phyloP scores from a whole-genome alignment of 108 stramenopile species.

The Cyclotella baltica region DNA sequence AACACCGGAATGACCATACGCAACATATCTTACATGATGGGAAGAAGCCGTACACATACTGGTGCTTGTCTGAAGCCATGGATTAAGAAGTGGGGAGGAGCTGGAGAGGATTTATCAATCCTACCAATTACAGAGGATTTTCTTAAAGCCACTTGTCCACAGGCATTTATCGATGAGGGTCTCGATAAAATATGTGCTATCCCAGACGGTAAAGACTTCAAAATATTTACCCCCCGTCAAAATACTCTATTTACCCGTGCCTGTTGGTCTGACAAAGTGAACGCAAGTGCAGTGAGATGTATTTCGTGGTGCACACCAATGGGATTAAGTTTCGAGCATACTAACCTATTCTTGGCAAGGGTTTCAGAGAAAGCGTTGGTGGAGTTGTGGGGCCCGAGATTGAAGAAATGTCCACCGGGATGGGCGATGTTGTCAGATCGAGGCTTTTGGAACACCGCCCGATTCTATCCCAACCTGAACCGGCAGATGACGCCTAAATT shows the following conservation, averaged over 20 bases:
- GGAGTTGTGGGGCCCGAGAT: constrained; percentile 10
- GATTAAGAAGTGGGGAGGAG: neutral
- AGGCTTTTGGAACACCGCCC: constrained; percentile 17
- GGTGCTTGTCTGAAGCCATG: neutral
- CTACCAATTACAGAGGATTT: constrained; percentile 16
- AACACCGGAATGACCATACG: neutral
- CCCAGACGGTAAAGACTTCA: constrained; percentile 28
- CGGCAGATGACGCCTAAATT: constrained; percentile 20
- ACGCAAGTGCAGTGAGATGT: constrained; percentile 25
- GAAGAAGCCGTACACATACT: neutral
- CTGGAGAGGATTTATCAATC: constrained; percentile 17
- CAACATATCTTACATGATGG: neutral
- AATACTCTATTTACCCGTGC: constrained; percentile 23
- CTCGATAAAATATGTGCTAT: constrained; percentile 2
- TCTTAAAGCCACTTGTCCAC: constrained; percentile 15
- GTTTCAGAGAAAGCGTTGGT: constrained; percentile 14
- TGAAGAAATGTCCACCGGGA: constrained; percentile 21
- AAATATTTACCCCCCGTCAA: constrained; percentile 13
- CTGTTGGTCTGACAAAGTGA: constrained; percentile 21
- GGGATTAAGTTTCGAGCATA: constrained; percentile 31
- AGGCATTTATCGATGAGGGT: constrained; percentile 15
- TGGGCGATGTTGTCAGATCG: constrained; percentile 23
- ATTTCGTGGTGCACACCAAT: too few species aligned
- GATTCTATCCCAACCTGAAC: constrained; percentile 22
- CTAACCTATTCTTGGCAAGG: constrained; percentile 16